Evolutionary conservation across 352 stramenopile genomes (phyloP), one percentile per base, ranked within the genome.

Genomic region (Globisporangium spinosum): DNA sequence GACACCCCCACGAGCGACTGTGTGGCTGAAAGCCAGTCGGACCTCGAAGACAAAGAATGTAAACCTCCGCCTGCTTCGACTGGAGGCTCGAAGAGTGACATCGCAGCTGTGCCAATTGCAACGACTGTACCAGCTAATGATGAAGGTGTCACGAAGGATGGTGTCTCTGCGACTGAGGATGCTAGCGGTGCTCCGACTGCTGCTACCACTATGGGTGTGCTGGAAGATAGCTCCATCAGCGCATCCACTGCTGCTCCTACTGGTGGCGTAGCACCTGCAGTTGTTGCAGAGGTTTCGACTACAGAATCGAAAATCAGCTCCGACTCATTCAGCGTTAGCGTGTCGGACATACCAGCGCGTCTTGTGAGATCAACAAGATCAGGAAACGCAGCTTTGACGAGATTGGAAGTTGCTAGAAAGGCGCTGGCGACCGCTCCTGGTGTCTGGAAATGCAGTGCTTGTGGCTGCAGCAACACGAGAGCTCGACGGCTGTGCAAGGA

Each of bases 391-490:
- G n/a, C 51, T 70, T 77, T 34, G 64, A 68, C 29, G 65, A 58
- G 27, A 23, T 27, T 40, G 12, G 55, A 22, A 23, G 12, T 38
- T n/a, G 25, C 59, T n/a, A 17, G 45, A 51, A 59, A 64, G 32
- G 27, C 57, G 32, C 58, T 29, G 10, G 23, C 56, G 15, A 43
- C 54, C 22, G 35, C 25, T 13, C 17, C 58, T 55, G 63, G 77
- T 4, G 78, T 82, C 13, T 91, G 83, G 83, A 76, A 74, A 6
- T 91, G 83, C 64, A 70, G 69, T 23, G 76, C 67, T 9, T 91
- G 83, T 54, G 77, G 74, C 6, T 87, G 78, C 63, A 76, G 74
- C 32, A 91, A 91, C 62, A 67, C 74, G 13, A 73, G 77, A 57
- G 76, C 77, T 4, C 73, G 73, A n/a, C 76, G 72, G 23, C 53